A percentile compares a stretch with the other conserved stretches of the same genome.
phyloP scores from a whole-genome alignment of 371 early-diverging fungal genomes.

The Blakeslea trispora region DNA sequence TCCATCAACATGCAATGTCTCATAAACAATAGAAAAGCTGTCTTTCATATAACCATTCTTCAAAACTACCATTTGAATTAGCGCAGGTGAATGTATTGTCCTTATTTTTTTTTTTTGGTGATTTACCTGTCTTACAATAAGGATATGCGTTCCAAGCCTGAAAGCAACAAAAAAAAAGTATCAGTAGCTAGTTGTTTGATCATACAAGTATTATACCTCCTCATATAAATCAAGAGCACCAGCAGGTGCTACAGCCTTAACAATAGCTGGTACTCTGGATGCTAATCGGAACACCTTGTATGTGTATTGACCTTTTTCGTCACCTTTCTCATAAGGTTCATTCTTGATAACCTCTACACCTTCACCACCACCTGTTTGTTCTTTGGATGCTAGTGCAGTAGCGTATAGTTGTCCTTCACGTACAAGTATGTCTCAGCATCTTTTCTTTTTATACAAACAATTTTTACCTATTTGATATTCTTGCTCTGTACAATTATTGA shows the following conservation, averaged over 20 bases:
- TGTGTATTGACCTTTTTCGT: slow-evolving; percentile 73
- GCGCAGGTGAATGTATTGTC: too few species aligned
- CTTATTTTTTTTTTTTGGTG: not conserved
- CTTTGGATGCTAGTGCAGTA: slow-evolving; percentile 70
- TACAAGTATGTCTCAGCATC: not conserved
- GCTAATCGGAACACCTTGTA: slow-evolving; percentile 68
- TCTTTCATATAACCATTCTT: slow-evolving; percentile 73
- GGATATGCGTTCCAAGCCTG: slow-evolving; percentile 87
- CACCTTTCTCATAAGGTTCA: slow-evolving; percentile 67
- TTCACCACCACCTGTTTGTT: slow-evolving; percentile 71
- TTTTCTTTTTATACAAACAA: not conserved
- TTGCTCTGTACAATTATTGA: slow-evolving; percentile 66
- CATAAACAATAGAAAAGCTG: slow-evolving; percentile 72
- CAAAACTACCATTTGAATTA: slow-evolving; percentile 16
- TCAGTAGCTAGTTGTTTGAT: too few species aligned
- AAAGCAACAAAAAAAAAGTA: too few species aligned
- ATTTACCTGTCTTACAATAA: slow-evolving; percentile 74
- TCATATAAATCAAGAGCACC: slow-evolving; percentile 69
- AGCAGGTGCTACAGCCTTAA: slow-evolving; percentile 61
- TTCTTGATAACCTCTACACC: slow-evolving; percentile 73
- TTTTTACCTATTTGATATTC: slow-evolving; percentile 67
- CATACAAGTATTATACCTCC: too few species aligned
- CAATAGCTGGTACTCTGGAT: slow-evolving; percentile 58
- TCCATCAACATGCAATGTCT: slow-evolving; percentile 68
- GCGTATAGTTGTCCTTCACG: slow-evolving; percentile 66